Base-by-base conservation (phyloP, 805 yeast species). In the Sugiyamaella lignohabitans region DNA sequence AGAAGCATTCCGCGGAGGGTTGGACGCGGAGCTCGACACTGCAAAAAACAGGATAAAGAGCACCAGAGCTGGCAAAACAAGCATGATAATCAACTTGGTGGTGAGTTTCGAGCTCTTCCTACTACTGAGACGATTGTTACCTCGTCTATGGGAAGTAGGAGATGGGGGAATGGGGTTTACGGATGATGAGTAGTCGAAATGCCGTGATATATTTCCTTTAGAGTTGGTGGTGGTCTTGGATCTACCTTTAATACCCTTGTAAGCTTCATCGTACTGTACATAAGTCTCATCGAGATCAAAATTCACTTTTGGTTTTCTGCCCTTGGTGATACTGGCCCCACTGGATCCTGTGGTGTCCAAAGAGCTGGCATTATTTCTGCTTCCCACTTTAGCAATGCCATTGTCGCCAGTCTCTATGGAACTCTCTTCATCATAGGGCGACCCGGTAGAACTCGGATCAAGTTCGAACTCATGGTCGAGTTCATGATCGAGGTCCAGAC, bases 21-120 rank as follows among this genome's bases (percentile, higher is more conserved):
- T 29, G n/a, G 24, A 18, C 18, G 55, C 42, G 11, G 48, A 20
- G 37, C 45, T 44, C 35, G 57, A 48, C 10, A 53, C 42, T 27
- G 53, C 53, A 40, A 51, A 43, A 40, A 53, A 55, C 16, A 58
- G 37, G 20, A 47, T 38, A 17, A 58, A 43, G 34, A 57, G 47
- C 16, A 58, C 30, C 6, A 53, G 43, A 6, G 56, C 59, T 14
- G 61, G 59, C 10, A 53, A 46, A 32, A 58, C 40, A 5, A 57
- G 36, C 24, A 57, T 43, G 21, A 56, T 19, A 17, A 44, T 21
- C 10, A 44, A 29, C 23, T 38, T 23, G 4, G 47, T 30, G 4
- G 47, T 44, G 24, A 38, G 27, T n/a, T 34, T n/a, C 18, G 23
- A 17, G 19, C 23, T 44, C 37, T 44, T 44, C 19, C 42, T 24